These are phyloP conservation scores for Quercus phellos DNA, from an alignment of 331 rosid genomes.

Conservation along the genomic window DNA sequence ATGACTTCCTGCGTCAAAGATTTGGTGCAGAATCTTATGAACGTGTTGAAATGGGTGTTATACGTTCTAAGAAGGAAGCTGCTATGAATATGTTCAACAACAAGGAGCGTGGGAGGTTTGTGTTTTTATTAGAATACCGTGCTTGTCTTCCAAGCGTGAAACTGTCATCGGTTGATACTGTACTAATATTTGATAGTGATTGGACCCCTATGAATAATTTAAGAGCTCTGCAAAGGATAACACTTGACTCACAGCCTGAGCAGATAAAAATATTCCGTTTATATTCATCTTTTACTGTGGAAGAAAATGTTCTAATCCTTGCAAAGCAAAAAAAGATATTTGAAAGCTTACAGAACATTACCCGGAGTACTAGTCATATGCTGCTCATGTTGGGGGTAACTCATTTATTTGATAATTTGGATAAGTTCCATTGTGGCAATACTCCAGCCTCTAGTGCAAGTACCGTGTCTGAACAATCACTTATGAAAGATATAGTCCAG, in stretches of 20 bases:
- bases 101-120: slow-evolving; percentile 60
- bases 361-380: slow-evolving; percentile 42
- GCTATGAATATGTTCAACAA: slow-evolving; percentile 65
- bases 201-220: slow-evolving; percentile 79
- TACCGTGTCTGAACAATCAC: slow-evolving; percentile 26
- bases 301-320: slow-evolving; percentile 70
- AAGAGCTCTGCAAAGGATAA: slow-evolving; percentile 70
- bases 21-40: slow-evolving; percentile 74
- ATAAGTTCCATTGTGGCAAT: slow-evolving; percentile 43
- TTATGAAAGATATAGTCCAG: slow-evolving; percentile 35
- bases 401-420: slow-evolving; percentile 55
- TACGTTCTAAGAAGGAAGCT: slow-evolving; percentile 42
- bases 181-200: slow-evolving; percentile 81
- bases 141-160: slow-evolving; percentile 68
- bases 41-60: slow-evolving; percentile 48
- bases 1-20: slow-evolving; percentile 62
- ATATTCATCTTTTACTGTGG: slow-evolving; percentile 73
- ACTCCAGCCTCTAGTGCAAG: slow-evolving; percentile 14
- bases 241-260: slow-evolving; percentile 60
- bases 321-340: slow-evolving; percentile 61
- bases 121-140: slow-evolving; percentile 70
- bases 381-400: slow-evolving; percentile 80
- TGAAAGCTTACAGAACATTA: slow-evolving; percentile 44
- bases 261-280: slow-evolving; percentile 70
- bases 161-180: slow-evolving; percentile 61